Evolutionary conservation across 2,329 filamentous ascomycete genomes (phyloP).

Genomic region (Aspergillus fischeri): DNA sequence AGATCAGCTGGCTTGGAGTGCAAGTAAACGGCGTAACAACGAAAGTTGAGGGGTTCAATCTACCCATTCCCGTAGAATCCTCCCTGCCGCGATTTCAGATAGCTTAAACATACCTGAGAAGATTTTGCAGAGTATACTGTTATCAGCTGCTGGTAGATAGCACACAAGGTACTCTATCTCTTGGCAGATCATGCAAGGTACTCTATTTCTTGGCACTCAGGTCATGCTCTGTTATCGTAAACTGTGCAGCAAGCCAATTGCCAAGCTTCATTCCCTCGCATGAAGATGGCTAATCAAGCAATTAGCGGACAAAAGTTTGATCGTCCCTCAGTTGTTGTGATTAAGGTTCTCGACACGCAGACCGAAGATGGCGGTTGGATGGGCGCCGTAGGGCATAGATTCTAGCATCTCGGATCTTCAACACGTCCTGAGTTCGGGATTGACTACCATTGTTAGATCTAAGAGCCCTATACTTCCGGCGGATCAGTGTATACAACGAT

Average conservation of each 20-base stretch:
- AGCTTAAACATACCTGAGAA: background rate
- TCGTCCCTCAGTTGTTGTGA: background rate
- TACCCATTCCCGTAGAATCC: background rate
- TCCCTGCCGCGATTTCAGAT: background rate
- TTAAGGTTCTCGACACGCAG: background rate
- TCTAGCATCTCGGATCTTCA: constrained; percentile 45
- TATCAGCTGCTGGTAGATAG: constrained; percentile 1
- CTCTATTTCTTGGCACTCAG: constrained; percentile 9
- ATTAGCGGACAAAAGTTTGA: constrained; percentile 6
- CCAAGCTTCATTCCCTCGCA: background rate
- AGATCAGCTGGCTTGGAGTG: background rate
- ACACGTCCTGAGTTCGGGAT: constrained; percentile 38
- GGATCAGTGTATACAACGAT: constrained; percentile 47
- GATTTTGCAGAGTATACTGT: background rate
- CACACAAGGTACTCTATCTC: constrained; percentile 4
- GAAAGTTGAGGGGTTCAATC: background rate
- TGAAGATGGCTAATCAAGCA: background rate
- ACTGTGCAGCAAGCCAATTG: background rate
- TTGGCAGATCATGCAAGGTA: constrained; percentile 1
- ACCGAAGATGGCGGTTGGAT: background rate
- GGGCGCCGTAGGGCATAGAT: constrained; percentile 32
- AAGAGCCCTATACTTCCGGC: constrained; percentile 43
- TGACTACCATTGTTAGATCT: constrained; percentile 45
- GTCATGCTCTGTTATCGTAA: background rate
- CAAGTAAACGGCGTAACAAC: background rate